Evolutionary conservation across 2,329 filamentous ascomycete genomes (phyloP), one percentile per base, ranked within the genome.

Genomic region (Iodosphaeria phyllophila): DNA sequence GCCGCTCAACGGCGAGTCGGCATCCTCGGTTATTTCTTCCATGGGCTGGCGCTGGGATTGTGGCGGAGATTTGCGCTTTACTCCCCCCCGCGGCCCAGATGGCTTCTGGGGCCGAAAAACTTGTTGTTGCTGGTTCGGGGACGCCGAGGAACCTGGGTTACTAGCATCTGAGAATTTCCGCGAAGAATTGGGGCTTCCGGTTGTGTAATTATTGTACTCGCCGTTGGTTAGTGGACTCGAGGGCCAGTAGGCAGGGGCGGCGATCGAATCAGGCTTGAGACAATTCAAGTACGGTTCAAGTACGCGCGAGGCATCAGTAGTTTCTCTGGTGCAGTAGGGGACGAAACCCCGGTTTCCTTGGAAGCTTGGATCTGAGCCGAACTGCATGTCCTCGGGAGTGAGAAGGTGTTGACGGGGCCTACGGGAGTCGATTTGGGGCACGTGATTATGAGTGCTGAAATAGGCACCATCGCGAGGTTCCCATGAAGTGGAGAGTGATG

Each of bases 311-410:
- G 60, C 57, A 30, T 73, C 67, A 16, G 56, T 54, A 3, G 65
- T 65, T 18, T 73, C 68, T 35, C 64, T 59, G 30, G 58, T 50
- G 5, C 60, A 54, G 7, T 55, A 53, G 1, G 70, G 62, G 5
- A 64, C 50, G 36, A 72, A 80, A n/a, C 57, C 60, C 35, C 66
- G 63, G 5, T 56, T 43, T 13, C 49, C 46, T 31, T 52, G 58
- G 41, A 80, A 80, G 29, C 55, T 65, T n/a, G 58, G 44, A 43
- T 80, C 74, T 1, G 74, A 74, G 7, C 74, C 74, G 64, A 69
- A 79, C 32, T 65, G 63, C 22, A 75, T 54, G 26, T 62, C 56
- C 38, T 55, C 29, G 46, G 42, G 26, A n/a, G n/a, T n/a, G n/a
- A n/a, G n/a, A n/a, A n/a, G n/a, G n/a, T n/a, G n/a, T n/a, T n/a